Percentiles rank a stretch among this genome's conserved stretches.
phyloP scores from a whole-genome alignment of 179 eudicot genomes.

The Corrigiola litoralis region DNA sequence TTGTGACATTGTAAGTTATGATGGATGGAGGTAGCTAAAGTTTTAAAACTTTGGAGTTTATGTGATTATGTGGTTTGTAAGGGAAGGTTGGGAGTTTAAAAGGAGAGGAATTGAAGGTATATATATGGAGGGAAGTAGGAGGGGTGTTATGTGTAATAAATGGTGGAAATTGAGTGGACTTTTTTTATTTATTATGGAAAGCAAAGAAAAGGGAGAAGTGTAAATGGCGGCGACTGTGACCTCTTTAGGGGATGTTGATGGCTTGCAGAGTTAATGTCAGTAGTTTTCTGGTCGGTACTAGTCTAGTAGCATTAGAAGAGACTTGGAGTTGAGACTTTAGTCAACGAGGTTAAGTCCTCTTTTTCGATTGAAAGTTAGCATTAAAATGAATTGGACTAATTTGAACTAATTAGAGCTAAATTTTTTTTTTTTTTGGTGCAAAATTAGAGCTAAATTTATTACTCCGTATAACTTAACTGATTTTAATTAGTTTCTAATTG shows the following conservation, averaged over 20 bases:
- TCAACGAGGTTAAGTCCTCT: too few species aligned
- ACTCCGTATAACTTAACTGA: too few species aligned
- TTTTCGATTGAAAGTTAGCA: too few species aligned
- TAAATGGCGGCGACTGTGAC: conserved; percentile 26
- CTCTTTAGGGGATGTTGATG: neutral
- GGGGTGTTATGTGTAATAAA: neutral
- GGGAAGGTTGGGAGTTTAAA: neutral
- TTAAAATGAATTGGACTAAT: too few species aligned
- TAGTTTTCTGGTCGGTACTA: too few species aligned
- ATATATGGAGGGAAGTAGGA: neutral
- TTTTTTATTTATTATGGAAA: neutral
- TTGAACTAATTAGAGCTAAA: too few species aligned
- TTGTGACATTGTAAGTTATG: conserved; percentile 35
- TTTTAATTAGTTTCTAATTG: too few species aligned
- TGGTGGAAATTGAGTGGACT: conserved; percentile 14
- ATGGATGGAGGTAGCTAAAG: neutral
- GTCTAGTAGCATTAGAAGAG: too few species aligned
- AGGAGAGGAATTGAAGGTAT: neutral
- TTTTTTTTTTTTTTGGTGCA: too few species aligned
- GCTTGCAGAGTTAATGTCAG: neutral
- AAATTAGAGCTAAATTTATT: too few species aligned
- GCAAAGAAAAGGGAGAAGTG: neutral
- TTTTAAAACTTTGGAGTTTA: neutral
- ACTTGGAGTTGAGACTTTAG: too few species aligned
- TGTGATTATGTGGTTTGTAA: neutral